These are phyloP conservation scores for Huntiella savannae DNA, from an alignment of 2,329 filamentous ascomycete species.

Conservation along the genomic window DNA sequence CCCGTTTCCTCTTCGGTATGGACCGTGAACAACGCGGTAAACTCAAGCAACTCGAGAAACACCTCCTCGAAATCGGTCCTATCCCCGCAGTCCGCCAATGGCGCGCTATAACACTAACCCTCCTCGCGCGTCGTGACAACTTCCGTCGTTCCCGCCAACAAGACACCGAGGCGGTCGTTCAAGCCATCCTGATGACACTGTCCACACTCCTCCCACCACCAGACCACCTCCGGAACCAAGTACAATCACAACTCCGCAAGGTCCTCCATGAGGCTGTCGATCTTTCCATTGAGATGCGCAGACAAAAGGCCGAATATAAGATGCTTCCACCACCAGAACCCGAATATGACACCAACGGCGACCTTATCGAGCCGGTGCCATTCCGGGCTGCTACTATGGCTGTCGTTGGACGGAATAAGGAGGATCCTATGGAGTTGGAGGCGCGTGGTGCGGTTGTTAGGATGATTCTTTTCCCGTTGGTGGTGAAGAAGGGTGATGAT, in stretches of 20 bases:
- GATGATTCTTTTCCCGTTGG: slow-evolving; percentile 84
- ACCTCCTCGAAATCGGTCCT: slow-evolving; percentile 72
- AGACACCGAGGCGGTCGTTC: slow-evolving; percentile 89
- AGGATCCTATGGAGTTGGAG: slow-evolving; percentile 62
- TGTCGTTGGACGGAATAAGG: slow-evolving; percentile 78
- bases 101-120: slow-evolving; percentile 84
- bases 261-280: slow-evolving; percentile 79
- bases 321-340: slow-evolving; percentile 93
- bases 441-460: slow-evolving; percentile 59
- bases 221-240: slow-evolving; percentile 56
- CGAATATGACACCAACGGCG: slow-evolving; percentile 84
- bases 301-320: slow-evolving; percentile 89
- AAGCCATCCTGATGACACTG: slow-evolving; percentile 64
- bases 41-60: slow-evolving; percentile 87
- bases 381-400: slow-evolving; percentile 66
- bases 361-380: slow-evolving; percentile 66
- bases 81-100: slow-evolving; percentile 82
- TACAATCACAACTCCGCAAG: slow-evolving; percentile 66
- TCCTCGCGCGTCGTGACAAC: slow-evolving; percentile 61
- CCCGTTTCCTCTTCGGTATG: slow-evolving; percentile 95
- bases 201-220: slow-evolving; percentile 75
- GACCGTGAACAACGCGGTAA: slow-evolving; percentile 95
- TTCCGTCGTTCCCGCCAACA: slow-evolving; percentile 69
- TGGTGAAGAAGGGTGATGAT: slow-evolving; percentile 91
- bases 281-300: slow-evolving; percentile 91